A percentile compares a stretch with the other conserved stretches of the same genome.
These are phyloP conservation scores for Acrocalymma vagum DNA, from an alignment of 2,329 filamentous ascomycete genomes.

Conservation along the genomic window DNA sequence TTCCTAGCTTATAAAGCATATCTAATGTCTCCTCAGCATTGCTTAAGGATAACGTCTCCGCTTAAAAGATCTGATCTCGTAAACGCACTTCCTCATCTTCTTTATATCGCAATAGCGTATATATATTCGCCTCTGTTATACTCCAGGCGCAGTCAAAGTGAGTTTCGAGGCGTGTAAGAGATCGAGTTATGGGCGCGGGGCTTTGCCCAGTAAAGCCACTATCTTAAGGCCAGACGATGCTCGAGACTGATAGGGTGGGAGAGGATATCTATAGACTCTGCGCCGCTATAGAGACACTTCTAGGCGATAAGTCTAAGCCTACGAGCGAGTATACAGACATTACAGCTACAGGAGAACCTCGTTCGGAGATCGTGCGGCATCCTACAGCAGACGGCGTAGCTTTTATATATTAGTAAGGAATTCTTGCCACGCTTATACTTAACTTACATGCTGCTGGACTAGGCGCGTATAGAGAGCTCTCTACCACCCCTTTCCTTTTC, in stretches of 20 bases:
- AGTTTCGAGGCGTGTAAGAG: slow-evolving; percentile 12
- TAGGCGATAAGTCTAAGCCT: slow-evolving; percentile 8
- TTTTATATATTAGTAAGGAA: slow-evolving; percentile 14
- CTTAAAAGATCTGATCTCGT: slow-evolving; percentile 15
- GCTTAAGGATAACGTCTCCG: slow-evolving; percentile 9
- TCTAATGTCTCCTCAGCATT: slow-evolving; percentile 7
- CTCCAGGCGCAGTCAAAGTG: not conserved
- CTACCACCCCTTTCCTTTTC: slow-evolving; percentile 19
- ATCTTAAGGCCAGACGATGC: slow-evolving; percentile 17
- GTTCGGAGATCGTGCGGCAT: slow-evolving; percentile 22
- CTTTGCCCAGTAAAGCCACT: slow-evolving; percentile 26
- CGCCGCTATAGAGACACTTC: slow-evolving; percentile 1
- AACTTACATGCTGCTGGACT: slow-evolving; percentile 27
- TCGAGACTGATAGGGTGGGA: slow-evolving; percentile 25
- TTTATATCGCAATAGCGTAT: slow-evolving; percentile 14
- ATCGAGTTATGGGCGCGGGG: slow-evolving; percentile 14
- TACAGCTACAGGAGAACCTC: slow-evolving; percentile 17
- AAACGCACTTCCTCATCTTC: slow-evolving; percentile 19
- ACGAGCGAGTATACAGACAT: slow-evolving; percentile 11
- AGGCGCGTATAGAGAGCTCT: slow-evolving; percentile 22
- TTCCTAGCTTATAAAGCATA: slow-evolving; percentile 12
- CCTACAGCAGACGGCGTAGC: slow-evolving; percentile 27
- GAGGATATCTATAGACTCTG: slow-evolving; percentile 17
- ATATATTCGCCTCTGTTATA: not conserved
- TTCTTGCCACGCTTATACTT: not conserved